Evolutionary conservation across 2,329 filamentous ascomycete genomes (phyloP), one percentile per base, ranked within the genome.

Genomic region (Venturia pyrina): DNA sequence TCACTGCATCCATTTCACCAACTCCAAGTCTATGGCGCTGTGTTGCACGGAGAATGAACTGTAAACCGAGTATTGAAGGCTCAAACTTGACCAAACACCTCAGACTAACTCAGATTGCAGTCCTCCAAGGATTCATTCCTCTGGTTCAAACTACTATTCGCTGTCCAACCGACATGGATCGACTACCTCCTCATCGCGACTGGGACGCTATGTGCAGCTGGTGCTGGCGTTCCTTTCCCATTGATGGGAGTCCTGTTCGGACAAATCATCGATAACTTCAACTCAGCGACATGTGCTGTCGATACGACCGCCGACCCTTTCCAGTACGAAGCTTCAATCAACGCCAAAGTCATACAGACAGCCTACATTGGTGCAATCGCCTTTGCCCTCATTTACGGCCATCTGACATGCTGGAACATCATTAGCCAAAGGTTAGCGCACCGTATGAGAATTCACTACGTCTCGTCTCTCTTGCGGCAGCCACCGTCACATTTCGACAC

Each of bases 161-260:
- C 64, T 19, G 64, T 41, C 17, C 63, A 68, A 17, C 67, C 67
- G 32, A 56, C 65, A 40, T 65, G 65, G 46, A 41, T 68, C 50
- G 67, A 68, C 40, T 10, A 76, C 21, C 73, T 76, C 69, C 72
- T 69, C 59, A 69, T 81, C 40, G 66, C 76, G 61, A 71, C 73
- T 62, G 81, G 79, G 62, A 69, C 73, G 66, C 53, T 82, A 40
- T 77, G 78, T 65, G 81, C 84, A 64, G 81, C 83, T 57, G 83
- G 79, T 37, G 82, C 85, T 19, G 86, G 85, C 61, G 79, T 85
- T 5, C 85, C 85, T 0, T 86, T 87, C 66, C 85, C 86, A 15
- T 76, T 88, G 24, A 83, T 88, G 71, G 85, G 83, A 65, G 84
- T 88, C 68, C 77, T 88, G 64, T 88, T 88, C 69, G 85, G 86